phyloP scores from a whole-genome alignment of 2,329 filamentous ascomycete genomes.

The Nigrograna mackinnonii region DNA sequence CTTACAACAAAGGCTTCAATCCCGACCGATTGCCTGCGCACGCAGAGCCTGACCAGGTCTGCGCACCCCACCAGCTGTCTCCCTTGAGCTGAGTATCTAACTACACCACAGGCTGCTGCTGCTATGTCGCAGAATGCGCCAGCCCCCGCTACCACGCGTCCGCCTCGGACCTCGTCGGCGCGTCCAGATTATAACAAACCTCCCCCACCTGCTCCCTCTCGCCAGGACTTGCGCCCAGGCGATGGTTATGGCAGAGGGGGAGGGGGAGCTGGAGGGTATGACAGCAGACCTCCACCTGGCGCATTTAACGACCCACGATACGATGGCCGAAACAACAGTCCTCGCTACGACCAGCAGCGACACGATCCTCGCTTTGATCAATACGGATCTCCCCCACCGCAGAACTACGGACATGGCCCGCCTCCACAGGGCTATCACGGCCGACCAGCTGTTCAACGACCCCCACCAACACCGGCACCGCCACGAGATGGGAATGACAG shows the following conservation, averaged over 20 bases:
- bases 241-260: conserved; percentile 39
- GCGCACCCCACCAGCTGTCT: conserved; percentile 5
- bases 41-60: conserved; percentile 74
- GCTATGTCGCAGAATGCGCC: conserved; percentile 35
- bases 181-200: conserved; percentile 50
- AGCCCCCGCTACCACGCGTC: conserved; percentile 18
- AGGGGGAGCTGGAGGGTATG: conserved; percentile 30
- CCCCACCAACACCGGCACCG: conserved; percentile 51
- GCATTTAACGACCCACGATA: conserved; percentile 41
- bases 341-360: conserved; percentile 30
- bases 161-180: conserved; percentile 36
- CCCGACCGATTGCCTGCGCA: conserved; percentile 94
- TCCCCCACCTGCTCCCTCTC: conserved; percentile 33
- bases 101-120: conserved; percentile 43
- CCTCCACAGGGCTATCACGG: conserved; percentile 66
- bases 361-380: conserved; percentile 33
- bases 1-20: conserved; percentile 92
- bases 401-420: conserved; percentile 57
- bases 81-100: conserved; percentile 7
- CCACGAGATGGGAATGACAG: conserved; percentile 66
- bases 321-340: conserved; percentile 9
- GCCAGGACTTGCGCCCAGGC: conserved; percentile 39
- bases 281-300: conserved; percentile 39
- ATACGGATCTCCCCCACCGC: conserved; percentile 51
- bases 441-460: conserved; percentile 58